Evolutionary conservation across 495 filamentous ascomycete species (phyloP), one percentile per base, ranked within the genome.

Genomic region (Hypoxylon fragiforme): DNA sequence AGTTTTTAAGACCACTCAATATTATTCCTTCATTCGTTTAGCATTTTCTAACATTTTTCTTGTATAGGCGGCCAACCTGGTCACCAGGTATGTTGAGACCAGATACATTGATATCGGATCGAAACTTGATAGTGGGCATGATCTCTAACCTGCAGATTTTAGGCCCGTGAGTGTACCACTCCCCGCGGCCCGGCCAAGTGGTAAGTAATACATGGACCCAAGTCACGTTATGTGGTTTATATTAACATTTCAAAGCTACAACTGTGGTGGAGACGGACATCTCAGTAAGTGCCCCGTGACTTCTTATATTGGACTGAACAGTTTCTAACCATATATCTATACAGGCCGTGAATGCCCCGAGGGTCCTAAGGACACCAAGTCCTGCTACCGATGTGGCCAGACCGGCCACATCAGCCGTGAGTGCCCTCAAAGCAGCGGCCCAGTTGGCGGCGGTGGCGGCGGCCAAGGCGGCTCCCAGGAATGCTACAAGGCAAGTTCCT

Each of bases 141-240:
- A 30, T 35, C 30, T 12, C 38, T 38, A 45, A 65, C 48, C 59
- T 9, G 54, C 20, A 38, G n/a, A 66, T 16, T 20, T 54, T 63
- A 89, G 88, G 89, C 91, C 62, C 90, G 91, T 65, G 92, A 97
- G 64, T 97, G 92, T 81, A 92, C 92, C 60, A 91, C 87, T n/a
- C n/a, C n/a, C 80, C 89, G 91, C 76, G 91, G 90, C 53, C 90
- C 86, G 49, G 88, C 91, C 37, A 95, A 92, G 68, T 97, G 92
- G 85, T 90, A 77, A 72, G 77, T 69, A 49, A n/a, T 48, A 31
- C 54, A 46, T 18, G 26, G 12, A 48, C 19, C 39, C 24, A 8
- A 24, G 16, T 7, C 9, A 14, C 46, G 41, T 37, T 40, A 26
- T 30, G 5, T 18, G n/a, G 15, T 4, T 44, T 28, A 9, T 51